Conservation (phyloP, 129 eudicot species). For the Flaveria sonorensis region DNA sequence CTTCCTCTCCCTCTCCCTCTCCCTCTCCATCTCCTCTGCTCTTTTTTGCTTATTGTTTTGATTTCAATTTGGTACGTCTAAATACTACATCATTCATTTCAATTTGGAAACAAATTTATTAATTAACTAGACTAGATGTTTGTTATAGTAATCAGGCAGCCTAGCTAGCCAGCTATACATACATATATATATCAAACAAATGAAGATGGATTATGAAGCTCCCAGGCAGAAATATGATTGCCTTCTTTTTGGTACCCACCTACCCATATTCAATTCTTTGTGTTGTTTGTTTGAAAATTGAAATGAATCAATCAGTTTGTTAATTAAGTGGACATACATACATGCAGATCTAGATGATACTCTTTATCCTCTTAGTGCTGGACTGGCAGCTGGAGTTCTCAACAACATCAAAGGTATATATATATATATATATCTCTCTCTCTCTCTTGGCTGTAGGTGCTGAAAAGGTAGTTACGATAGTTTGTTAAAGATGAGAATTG, state of each 20-base stretch:
- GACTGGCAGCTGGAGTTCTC: constrained; percentile 63
- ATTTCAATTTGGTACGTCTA: too few species aligned
- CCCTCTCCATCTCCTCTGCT: background rate
- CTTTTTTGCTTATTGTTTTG: too few species aligned
- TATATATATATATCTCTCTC: background rate
- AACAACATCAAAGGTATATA: constrained; percentile 73
- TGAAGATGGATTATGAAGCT: constrained; percentile 68
- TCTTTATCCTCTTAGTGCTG: constrained; percentile 79
- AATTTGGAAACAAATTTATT: too few species aligned
- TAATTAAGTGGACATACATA: background rate
- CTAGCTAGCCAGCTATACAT: too few species aligned
- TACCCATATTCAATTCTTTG: background rate
- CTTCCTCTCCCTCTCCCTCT: constrained; percentile 8
- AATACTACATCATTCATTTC: too few species aligned
- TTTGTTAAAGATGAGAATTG: too few species aligned
- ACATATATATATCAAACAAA: background rate
- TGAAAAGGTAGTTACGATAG: too few species aligned
- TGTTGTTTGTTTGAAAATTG: background rate
- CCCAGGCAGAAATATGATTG: constrained; percentile 69
- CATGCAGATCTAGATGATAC: constrained; percentile 87
- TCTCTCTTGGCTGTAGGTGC: too few species aligned
- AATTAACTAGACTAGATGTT: too few species aligned
- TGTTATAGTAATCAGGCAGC: too few species aligned
- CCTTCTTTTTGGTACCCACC: constrained; percentile 70
- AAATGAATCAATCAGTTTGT: background rate